Conservation (phyloP, 805 yeast species). For the Debaryomyces hansenii region DNA sequence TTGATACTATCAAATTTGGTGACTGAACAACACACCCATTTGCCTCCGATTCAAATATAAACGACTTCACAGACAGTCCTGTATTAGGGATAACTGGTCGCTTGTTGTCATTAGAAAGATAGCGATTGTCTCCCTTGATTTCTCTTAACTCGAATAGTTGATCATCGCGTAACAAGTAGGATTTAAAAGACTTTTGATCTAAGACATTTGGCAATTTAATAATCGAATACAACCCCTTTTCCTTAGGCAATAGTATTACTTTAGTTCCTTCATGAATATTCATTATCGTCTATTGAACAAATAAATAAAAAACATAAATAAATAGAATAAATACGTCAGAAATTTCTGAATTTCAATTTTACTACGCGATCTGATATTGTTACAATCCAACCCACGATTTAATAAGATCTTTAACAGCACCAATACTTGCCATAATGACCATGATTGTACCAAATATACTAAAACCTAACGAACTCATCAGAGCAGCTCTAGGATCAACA, state of each 20-base stretch:
- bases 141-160: slow-evolving; percentile 41
- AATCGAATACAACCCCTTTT: slow-evolving; percentile 7
- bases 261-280: slow-evolving; percentile 10
- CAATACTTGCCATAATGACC: slow-evolving; percentile 67
- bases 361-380: background rate
- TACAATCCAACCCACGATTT: slow-evolving; percentile 18
- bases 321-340: background rate
- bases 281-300: slow-evolving; percentile 1
- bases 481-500: slow-evolving; percentile 77
- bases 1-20: slow-evolving; percentile 39
- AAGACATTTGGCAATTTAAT: slow-evolving; percentile 10
- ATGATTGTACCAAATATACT: slow-evolving; percentile 70
- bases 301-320: background rate
- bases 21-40: slow-evolving; percentile 42
- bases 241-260: slow-evolving; percentile 15
- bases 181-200: slow-evolving; percentile 2
- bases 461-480: slow-evolving; percentile 71
- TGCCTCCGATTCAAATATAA: slow-evolving; percentile 24
- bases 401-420: slow-evolving; percentile 26
- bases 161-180: slow-evolving; percentile 12
- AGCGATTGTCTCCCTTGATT: slow-evolving; percentile 37
- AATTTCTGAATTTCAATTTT: background rate
- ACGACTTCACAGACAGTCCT: slow-evolving; percentile 42
- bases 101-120: slow-evolving; percentile 20
- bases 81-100: slow-evolving; percentile 21